Percentiles rank a stretch among this genome's conserved stretches.
These are phyloP conservation scores for Xylaria cubensis DNA, from an alignment of 495 filamentous ascomycete species.

Conservation along the genomic window DNA sequence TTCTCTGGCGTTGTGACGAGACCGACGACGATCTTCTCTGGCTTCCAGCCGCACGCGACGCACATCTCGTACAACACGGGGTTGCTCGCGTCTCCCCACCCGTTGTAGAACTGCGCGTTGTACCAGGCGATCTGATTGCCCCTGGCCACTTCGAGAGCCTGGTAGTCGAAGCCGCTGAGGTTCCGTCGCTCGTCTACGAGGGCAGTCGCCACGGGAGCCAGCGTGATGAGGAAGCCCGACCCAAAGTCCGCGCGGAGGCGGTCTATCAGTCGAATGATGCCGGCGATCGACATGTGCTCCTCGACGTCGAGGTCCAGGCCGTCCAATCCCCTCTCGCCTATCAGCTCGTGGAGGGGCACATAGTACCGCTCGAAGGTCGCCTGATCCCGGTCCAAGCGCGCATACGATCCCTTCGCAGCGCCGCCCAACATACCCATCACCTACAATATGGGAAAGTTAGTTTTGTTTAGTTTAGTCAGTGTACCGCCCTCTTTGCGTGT, in stretches of 20 bases:
- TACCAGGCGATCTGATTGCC: conserved; percentile 71
- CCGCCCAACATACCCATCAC: conserved; percentile 85
- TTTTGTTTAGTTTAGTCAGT: too few relatives aligned
- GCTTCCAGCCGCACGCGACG: conserved; percentile 66
- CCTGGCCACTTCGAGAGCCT: conserved; percentile 60
- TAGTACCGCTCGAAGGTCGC: conserved; percentile 72
- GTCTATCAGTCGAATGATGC: conserved; percentile 74
- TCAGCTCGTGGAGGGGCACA: conserved; percentile 63
- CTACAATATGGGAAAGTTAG: not conserved
- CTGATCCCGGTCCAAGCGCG: conserved; percentile 62
- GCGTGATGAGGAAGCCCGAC: conserved; percentile 71
- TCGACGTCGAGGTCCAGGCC: conserved; percentile 88
- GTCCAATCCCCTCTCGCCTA: conserved; percentile 64
- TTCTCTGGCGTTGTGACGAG: conserved; percentile 74
- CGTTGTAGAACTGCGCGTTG: conserved; percentile 85
- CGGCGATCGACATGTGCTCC: conserved; percentile 72
- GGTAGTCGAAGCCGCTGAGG: conserved; percentile 79
- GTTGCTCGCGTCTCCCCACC: conserved; percentile 70
- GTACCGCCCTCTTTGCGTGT: too few relatives aligned
- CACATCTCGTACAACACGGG: conserved; percentile 69
- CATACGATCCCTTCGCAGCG: conserved; percentile 73
- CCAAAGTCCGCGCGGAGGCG: conserved; percentile 76
- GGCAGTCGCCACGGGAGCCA: conserved; percentile 80
- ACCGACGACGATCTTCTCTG: conserved; percentile 72
- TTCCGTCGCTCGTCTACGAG: conserved; percentile 61